Evolutionary conservation across 257 asterid genomes (phyloP), one percentile per base, ranked within the genome.

Genomic region (Penstemon davidsonii): DNA sequence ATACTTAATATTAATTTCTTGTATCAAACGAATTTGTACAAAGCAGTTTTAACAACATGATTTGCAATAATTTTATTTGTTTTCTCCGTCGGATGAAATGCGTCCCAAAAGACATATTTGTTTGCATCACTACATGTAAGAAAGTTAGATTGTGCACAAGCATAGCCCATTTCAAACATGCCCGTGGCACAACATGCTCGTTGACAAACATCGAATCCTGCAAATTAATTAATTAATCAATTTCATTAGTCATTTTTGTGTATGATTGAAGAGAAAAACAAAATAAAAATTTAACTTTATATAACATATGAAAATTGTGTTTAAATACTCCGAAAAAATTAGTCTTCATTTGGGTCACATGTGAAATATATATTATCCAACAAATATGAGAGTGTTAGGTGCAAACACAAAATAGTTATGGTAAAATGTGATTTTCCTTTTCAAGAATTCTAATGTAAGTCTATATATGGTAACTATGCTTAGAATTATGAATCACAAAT

Each of bases 151-250:
- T 67, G 78, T 11, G 78, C 75, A 50, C 98, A 92, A 4, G 76
- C 25, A 9, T 88, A 92, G 0, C 92, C 86, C 96, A 92, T 86
- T 87, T 90, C 98, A 25, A 82, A 90, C 49, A 66, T 73, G 68
- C 98, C 98, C 37, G 97, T 92, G 9, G 96, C 95, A 25, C 98
- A 92, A 52, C 97, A 92, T 33, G 89, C 95, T 33, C 56, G 61
- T 38, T 59, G 75, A 5, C 88, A 72, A 4, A 68, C 82, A 13
- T 86, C 94, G 64, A 86, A 90, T 7, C 92, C 98, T 90, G 71
- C 56, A 69, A 50, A 56, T 11, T 4, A 38, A 40, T 8, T 47
- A 15, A 15, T 15, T 15, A 15, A 76, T n/a, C 41, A 38, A 66
- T 44, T 61, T 47, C 60, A 18, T 60, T 10, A 74, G 8, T 41